Conservation (phyloP, 164 flowering plant species). For the Tetrastigma voinierianum region DNA sequence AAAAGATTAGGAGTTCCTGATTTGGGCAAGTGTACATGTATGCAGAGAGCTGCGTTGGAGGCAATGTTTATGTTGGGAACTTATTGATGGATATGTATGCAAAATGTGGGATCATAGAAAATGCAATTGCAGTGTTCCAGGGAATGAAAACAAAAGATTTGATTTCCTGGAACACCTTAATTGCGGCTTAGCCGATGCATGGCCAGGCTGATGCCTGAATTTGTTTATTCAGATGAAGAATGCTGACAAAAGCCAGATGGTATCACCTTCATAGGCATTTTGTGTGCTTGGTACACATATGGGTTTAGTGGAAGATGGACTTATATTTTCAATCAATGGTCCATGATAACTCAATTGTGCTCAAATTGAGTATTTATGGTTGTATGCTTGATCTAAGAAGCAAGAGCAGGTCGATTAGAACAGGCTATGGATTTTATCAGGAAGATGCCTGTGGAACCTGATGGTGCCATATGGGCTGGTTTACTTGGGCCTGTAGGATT, state of each 20-base stretch:
- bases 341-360: constrained; percentile 38
- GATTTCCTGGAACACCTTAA: constrained; percentile 68
- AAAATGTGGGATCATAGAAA: constrained; percentile 64
- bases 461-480: constrained; percentile 68
- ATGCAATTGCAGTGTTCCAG: constrained; percentile 45
- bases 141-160: constrained; percentile 50
- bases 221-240: constrained; percentile 48
- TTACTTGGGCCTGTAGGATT: constrained; percentile 59
- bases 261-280: constrained; percentile 60
- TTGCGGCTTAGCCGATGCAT: constrained; percentile 66
- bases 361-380: constrained; percentile 75
- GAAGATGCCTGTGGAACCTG: constrained; percentile 70
- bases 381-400: constrained; percentile 72
- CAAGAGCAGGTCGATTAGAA: constrained; percentile 52
- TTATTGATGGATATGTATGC: constrained; percentile 73
- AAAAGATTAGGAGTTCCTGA: constrained; percentile 63
- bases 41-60: constrained; percentile 43
- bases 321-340: constrained; percentile 54
- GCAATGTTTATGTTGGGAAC: constrained; percentile 53
- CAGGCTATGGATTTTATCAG: constrained; percentile 52
- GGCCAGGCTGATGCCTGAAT: constrained; percentile 53
- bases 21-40: constrained; percentile 56
- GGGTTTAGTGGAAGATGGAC: constrained; percentile 60
- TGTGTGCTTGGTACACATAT: constrained; percentile 73
- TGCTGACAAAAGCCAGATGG: constrained; percentile 52